Evolutionary conservation across 345 rosid genomes (phyloP), one percentile per base, ranked within the genome.

Genomic region (Mercurialis annua): DNA sequence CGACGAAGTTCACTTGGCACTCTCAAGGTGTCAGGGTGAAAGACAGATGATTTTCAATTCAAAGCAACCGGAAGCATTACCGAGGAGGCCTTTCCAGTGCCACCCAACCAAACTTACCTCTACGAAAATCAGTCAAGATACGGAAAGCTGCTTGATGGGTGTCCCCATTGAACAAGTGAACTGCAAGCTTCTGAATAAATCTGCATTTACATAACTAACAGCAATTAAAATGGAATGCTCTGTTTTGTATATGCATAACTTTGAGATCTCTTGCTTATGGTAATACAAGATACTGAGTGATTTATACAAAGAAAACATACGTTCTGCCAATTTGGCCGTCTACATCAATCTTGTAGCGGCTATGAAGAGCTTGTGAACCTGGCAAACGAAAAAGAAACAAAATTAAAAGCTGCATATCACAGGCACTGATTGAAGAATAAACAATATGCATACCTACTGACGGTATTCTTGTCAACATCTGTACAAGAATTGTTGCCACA

Each of bases 401-500:
- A 40, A 58, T 52, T 16, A 70, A 16, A 69, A 20, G 23, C 23
- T 20, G 33, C 50, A 36, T 14, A 62, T 8, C 23, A 42, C 21
- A 27, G 21, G 61, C 65, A 68, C 18, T 57, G 30, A 50, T 26
- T 40, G 53, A 52, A 42, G 20, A 56, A 53, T 40, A 4, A 48
- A 68, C 7, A 61, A 21, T 5, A 9, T 27, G 60, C 75, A 27
- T 78, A 86, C 96, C 96, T 54, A 85, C 83, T 65, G 83, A 67
- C 27, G 97, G 98, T 75, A 87, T 80, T 78, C 78, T 83, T 38
- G 86, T 81, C 65, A 89, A 64, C 85, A 90, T 85, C 71, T 87
- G 91, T 60, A 93, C 94, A 68, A 93, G 96, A 77, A 93, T 79
- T 52, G 80, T 85, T 72, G 97, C 98, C 72, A 90, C 92, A 78